A percentile compares a stretch with the other conserved stretches of the same genome.
Evolutionary conservation across 1,284 basidiomycete species (phyloP).

Genomic region (Sparassis latifolia): DNA sequence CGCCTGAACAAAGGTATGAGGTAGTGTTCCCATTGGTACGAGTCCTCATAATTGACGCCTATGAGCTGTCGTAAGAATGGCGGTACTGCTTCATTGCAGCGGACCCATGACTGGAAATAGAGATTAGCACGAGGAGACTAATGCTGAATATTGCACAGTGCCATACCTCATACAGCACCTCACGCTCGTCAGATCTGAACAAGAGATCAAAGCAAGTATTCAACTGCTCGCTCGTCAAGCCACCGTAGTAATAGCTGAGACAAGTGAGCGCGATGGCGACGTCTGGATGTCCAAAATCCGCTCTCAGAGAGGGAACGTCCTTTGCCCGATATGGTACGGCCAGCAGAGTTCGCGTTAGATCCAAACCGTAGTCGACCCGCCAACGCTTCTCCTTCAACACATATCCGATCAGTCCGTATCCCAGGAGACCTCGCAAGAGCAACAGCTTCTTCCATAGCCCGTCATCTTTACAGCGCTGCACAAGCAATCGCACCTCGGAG

Average conservation of each 20-base stretch:
- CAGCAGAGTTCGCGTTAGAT: slow-evolving; percentile 35
- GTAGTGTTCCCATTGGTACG: slow-evolving; percentile 24
- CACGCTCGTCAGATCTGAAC: slow-evolving; percentile 37
- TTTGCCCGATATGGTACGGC: slow-evolving; percentile 52
- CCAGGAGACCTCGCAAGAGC: slow-evolving; percentile 24
- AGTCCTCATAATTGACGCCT: slow-evolving; percentile 37
- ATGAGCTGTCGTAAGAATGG: slow-evolving; percentile 13
- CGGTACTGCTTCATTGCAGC: slow-evolving; percentile 20
- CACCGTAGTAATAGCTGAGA: slow-evolving; percentile 46
- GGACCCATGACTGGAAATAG: slow-evolving; percentile 22
- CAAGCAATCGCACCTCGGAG: slow-evolving; percentile 3
- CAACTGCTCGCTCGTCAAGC: slow-evolving; percentile 36
- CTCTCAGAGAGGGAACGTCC: slow-evolving; percentile 39
- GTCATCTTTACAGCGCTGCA: slow-evolving; percentile 8
- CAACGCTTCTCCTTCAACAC: slow-evolving; percentile 38
- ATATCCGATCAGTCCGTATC: slow-evolving; percentile 22
- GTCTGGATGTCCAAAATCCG: slow-evolving; percentile 54
- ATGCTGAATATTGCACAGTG: no score
- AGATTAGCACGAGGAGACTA: no score
- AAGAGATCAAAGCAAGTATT: slow-evolving; percentile 34
- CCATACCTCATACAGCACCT: slow-evolving; percentile 35
- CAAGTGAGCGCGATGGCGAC: slow-evolving; percentile 42
- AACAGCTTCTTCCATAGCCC: slow-evolving; percentile 31
- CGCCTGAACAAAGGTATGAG: slow-evolving; percentile 29
- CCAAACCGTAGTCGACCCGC: slow-evolving; percentile 51